Evolutionary conservation across 2,329 filamentous ascomycete species (phyloP).

Genomic region (Colletotrichum sansevieriae): DNA sequence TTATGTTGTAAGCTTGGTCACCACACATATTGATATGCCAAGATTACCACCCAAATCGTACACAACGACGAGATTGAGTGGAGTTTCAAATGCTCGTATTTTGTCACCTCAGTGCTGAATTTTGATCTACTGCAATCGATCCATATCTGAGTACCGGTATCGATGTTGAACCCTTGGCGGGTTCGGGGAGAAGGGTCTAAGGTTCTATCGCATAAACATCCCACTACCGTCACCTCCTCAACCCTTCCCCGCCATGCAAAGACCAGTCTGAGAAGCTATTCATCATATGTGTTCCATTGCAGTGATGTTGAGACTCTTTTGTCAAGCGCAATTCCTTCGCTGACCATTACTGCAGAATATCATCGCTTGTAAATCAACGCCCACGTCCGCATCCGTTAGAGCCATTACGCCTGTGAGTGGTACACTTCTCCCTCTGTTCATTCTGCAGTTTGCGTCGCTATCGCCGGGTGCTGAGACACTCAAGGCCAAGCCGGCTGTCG

Average conservation of each 20-base stretch:
- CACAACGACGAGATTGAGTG: background rate
- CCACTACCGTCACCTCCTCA: background rate
- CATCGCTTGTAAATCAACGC: conserved; percentile 19
- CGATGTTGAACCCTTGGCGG: conserved; percentile 34
- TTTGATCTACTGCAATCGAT: conserved; percentile 19
- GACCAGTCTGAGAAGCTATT: background rate
- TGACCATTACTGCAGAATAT: conserved; percentile 4
- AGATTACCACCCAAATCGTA: background rate
- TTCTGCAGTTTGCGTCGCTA: background rate
- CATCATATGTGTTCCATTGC: background rate
- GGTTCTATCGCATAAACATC: background rate
- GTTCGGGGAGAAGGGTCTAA: conserved; percentile 17
- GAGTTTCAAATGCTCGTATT: conserved; percentile 23
- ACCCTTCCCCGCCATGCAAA: conserved; percentile 15
- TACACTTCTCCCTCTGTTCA: background rate
- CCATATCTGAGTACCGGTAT: background rate
- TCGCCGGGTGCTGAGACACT: background rate
- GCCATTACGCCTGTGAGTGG: background rate
- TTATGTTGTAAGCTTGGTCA: too few relatives aligned
- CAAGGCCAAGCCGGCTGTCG: background rate
- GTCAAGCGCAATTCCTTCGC: conserved; percentile 11
- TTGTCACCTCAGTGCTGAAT: conserved; percentile 17
- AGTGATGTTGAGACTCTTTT: background rate
- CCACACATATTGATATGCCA: background rate
- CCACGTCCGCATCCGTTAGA: background rate